Base-by-base conservation (phyloP, 257 asterid genomes). In the Petunia secreta region DNA sequence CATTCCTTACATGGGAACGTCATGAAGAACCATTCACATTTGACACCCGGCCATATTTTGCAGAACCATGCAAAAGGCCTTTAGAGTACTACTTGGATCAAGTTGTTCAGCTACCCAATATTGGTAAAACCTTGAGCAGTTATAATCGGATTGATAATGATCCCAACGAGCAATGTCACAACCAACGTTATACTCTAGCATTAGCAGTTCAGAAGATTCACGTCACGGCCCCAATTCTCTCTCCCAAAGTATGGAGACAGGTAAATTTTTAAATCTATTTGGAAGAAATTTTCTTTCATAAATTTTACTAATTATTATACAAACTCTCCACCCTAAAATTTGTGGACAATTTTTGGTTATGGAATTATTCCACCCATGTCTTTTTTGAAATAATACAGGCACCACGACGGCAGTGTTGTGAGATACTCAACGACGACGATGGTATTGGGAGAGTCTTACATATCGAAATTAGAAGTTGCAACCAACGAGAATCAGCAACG, bases 351-450 rank as follows among this genome's bases (percentile, higher is more conserved):
- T 59, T 59, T 59, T 16, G 25, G 13, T 58, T 4, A 8, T 54
- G 9, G 14, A 2, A 55, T 55, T 2, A 8, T 58, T 58, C 1
- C 63, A n/a, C 34, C 25, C 34, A 13, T 25, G 25, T 25, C 25
- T 0, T 25, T 25, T 59, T 59, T 59, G 15, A 2, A 13, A 59
- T 6, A 25, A 25, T 3, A 63, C 81, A 77, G 81, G 81, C 73
- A 15, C 81, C 81, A 77, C 81, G 81, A 39, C 46, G 81, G 73
- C 81, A 77, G 48, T 77, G 81, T 44, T 77, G 81, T 77, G 81
- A 77, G 48, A 16, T 77, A 46, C 40, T 77, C 73, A 43, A 63
- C 36, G 25, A 14, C 13, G 73, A 71, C 25, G 25, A 25, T 25
- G 25, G 25, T 25, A 25, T 25, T 14, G 77, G 50, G 13, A n/a